phyloP scores from a whole-genome alignment of 2,329 filamentous ascomycete genomes.

The Alternaria panax region DNA sequence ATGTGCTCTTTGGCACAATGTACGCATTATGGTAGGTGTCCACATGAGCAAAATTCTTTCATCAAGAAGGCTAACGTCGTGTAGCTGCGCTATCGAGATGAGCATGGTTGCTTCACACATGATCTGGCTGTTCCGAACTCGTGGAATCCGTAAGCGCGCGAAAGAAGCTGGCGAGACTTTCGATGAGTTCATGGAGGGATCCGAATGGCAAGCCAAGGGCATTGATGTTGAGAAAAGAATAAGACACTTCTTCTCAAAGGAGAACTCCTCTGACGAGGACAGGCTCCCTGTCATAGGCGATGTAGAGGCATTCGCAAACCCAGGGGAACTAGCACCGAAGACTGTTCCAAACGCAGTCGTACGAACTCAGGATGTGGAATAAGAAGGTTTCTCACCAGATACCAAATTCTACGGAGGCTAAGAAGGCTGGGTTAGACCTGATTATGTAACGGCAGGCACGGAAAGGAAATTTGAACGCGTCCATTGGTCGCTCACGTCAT shows the following conservation, averaged over 20 bases:
- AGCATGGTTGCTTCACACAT: conserved; percentile 65
- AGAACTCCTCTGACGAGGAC: neutral
- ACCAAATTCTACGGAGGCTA: neutral
- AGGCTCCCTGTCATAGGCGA: neutral
- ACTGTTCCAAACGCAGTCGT: conserved; percentile 29
- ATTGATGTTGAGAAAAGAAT: conserved; percentile 28
- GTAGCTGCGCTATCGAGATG: conserved; percentile 59
- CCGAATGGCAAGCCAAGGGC: conserved; percentile 32
- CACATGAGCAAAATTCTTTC: neutral
- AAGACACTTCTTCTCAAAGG: conserved; percentile 7
- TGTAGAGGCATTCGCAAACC: neutral
- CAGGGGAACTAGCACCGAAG: conserved; percentile 12
- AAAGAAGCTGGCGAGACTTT: conserved; percentile 45
- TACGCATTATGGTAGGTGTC: conserved; percentile 60
- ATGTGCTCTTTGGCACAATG: conserved; percentile 64
- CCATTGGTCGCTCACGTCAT: neutral
- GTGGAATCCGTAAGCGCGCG: conserved; percentile 58
- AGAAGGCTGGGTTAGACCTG: neutral
- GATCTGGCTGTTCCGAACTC: conserved; percentile 63
- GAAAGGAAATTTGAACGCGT: too few species aligned
- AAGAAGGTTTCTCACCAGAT: neutral
- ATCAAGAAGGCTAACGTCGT: neutral
- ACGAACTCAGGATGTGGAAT: neutral
- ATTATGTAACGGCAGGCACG: neutral
- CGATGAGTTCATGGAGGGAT: conserved; percentile 59